Percentiles rank a stretch among this genome's conserved stretches.
Evolutionary conservation across 139 green algal genomes (phyloP).

Genomic region (Picochlorum sp.): DNA sequence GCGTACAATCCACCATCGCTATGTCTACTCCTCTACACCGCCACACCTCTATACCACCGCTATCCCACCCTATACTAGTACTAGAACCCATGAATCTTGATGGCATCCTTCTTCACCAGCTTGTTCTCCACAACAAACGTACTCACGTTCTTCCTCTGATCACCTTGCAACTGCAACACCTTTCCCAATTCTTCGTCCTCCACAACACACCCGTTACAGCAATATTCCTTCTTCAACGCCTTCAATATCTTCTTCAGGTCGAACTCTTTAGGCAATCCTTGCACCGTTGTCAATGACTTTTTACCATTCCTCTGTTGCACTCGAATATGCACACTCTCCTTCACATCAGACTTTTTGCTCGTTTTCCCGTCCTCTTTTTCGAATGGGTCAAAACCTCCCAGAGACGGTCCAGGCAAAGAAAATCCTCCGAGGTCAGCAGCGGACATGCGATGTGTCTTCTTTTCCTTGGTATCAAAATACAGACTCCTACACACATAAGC

Average conservation of each 20-base stretch:
- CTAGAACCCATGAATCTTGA: conserved; percentile 98
- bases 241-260: conserved; percentile 99
- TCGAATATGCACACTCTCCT: conserved; percentile 85
- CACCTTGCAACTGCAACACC: conserved; percentile 96
- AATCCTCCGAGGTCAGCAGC: conserved; percentile 1
- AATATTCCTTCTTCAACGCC: conserved; percentile 99
- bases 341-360: conserved; percentile 18
- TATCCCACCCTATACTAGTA: neutral
- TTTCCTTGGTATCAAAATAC: neutral
- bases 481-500: too few species aligned
- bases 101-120: conserved; percentile 94
- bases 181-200: conserved; percentile 91
- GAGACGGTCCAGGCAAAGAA: conserved; percentile 7
- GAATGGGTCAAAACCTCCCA: conserved; percentile 40
- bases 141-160: conserved; percentile 98
- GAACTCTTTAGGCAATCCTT: conserved; percentile 82
- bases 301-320: conserved; percentile 96
- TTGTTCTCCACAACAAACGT: conserved; percentile 83
- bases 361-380: conserved; percentile 23
- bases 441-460: neutral
- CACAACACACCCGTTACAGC: conserved; percentile 98
- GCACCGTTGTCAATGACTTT: conserved; percentile 95
- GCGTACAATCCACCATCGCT: neutral
- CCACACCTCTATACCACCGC: neutral
- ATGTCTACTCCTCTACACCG: neutral